Conservation (phyloP, 495 filamentous ascomycete species). For the Daldinia childiae region DNA sequence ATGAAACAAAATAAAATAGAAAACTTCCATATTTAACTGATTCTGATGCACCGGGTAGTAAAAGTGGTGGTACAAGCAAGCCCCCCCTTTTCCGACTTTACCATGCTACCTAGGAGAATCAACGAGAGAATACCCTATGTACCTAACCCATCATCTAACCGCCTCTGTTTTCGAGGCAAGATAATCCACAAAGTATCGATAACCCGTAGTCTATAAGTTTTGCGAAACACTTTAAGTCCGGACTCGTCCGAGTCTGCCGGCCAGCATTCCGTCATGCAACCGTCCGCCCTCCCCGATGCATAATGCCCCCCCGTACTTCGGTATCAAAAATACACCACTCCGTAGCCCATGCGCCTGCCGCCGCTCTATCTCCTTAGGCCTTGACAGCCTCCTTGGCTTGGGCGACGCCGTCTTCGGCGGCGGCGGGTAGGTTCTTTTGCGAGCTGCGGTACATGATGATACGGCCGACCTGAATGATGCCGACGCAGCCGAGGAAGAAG, state of each 20-base stretch:
- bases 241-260: conserved; percentile 11
- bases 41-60: conserved; percentile 18
- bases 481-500: conserved; percentile 94
- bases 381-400: conserved; percentile 58
- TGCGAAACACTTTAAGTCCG: conserved; percentile 16
- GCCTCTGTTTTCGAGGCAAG: conserved; percentile 12
- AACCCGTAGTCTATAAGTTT: conserved; percentile 32
- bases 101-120: background rate
- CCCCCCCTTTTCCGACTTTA: conserved; percentile 8
- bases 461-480: conserved; percentile 79
- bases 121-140: conserved; percentile 21
- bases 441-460: conserved; percentile 74
- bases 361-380: conserved; percentile 9
- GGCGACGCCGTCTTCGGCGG: conserved; percentile 56
- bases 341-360: background rate
- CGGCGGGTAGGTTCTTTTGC: conserved; percentile 60
- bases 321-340: background rate
- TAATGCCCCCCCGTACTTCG: background rate
- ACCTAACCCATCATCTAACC: conserved; percentile 20
- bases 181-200: background rate
- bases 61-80: conserved; percentile 23
- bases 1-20: conserved; percentile 13
- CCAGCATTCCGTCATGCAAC: conserved; percentile 12
- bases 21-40: conserved; percentile 6
- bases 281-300: background rate